Conservation (phyloP, 2,329 filamentous ascomycete species). For the Emmonsiellopsis sp. region DNA sequence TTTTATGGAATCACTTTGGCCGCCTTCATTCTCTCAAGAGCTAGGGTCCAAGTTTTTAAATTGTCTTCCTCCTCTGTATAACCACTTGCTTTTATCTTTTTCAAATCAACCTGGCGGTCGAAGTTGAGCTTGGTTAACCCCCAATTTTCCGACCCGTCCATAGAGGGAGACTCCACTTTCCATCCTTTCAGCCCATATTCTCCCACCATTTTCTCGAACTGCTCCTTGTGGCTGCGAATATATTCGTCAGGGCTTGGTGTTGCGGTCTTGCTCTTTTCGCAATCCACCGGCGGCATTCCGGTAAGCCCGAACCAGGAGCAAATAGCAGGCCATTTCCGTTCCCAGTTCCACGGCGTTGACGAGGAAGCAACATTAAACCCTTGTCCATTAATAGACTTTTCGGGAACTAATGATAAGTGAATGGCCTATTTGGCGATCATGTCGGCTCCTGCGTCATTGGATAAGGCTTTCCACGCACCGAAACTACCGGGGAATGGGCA, state of each 20-base stretch:
- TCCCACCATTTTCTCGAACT: conserved; percentile 8
- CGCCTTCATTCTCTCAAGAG: conserved; percentile 8
- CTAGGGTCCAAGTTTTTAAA: conserved; percentile 6
- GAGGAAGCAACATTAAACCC: conserved; percentile 12
- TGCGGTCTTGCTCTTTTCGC: conserved; percentile 4
- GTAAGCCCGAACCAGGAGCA: conserved; percentile 10
- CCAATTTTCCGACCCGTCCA: conserved; percentile 13
- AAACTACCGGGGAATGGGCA: conserved; percentile 11
- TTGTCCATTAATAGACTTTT: conserved; percentile 6
- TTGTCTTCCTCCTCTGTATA: conserved; percentile 8
- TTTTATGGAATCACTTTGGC: conserved; percentile 9
- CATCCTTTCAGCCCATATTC: conserved; percentile 8
- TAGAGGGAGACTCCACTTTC: conserved; percentile 7
- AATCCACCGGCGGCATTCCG: conserved; percentile 8
- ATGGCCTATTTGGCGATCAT: conserved; percentile 13
- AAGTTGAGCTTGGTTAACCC: conserved; percentile 10
- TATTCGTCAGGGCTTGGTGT: conserved; percentile 9
- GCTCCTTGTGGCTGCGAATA: conserved; percentile 5
- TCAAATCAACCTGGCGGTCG: conserved; percentile 8
- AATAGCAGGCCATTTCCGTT: conserved; percentile 9
- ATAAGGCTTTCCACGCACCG: conserved; percentile 9
- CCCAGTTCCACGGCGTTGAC: conserved; percentile 7
- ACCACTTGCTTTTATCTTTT: conserved; percentile 8
- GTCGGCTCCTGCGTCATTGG: conserved; percentile 7
- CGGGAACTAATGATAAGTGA: conserved; percentile 8